phyloP scores from a whole-genome alignment of 257 asterid genomes.

The Paulownia fortunei region DNA sequence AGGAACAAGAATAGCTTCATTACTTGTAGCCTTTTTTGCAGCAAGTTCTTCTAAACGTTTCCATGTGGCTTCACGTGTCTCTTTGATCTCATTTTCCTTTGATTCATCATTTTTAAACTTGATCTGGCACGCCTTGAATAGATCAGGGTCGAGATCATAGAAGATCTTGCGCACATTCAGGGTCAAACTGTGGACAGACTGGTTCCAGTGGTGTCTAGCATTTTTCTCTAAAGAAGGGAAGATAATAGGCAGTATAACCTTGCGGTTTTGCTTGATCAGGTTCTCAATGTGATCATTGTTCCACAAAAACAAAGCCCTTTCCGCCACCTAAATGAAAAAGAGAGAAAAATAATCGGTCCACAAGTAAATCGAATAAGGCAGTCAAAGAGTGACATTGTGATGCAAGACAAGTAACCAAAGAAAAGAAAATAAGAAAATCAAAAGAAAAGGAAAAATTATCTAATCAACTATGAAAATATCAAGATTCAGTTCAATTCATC shows the following conservation, averaged over 20 bases:
- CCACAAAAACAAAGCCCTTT: slow-evolving; percentile 84
- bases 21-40: slow-evolving; percentile 51
- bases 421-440: background rate
- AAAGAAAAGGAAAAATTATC: background rate
- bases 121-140: slow-evolving; percentile 73
- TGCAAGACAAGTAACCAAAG: background rate
- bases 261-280: slow-evolving; percentile 71
- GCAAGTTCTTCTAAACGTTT: slow-evolving; percentile 68
- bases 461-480: background rate
- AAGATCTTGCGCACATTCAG: slow-evolving; percentile 73
- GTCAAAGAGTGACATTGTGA: background rate
- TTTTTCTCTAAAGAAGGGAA: slow-evolving; percentile 84
- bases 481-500: background rate
- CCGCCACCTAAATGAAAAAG: slow-evolving; percentile 65
- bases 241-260: slow-evolving; percentile 74
- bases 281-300: slow-evolving; percentile 82
- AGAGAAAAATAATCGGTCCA: background rate
- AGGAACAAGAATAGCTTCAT: slow-evolving; percentile 65
- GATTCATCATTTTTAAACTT: slow-evolving; percentile 72
- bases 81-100: slow-evolving; percentile 52
- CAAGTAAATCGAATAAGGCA: background rate
- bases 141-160: slow-evolving; percentile 78
- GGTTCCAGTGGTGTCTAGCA: slow-evolving; percentile 84
- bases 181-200: slow-evolving; percentile 74
- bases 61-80: slow-evolving; percentile 74